Base-by-base conservation (phyloP, 179 eudicot genomes). In the Nepenthes alata region DNA sequence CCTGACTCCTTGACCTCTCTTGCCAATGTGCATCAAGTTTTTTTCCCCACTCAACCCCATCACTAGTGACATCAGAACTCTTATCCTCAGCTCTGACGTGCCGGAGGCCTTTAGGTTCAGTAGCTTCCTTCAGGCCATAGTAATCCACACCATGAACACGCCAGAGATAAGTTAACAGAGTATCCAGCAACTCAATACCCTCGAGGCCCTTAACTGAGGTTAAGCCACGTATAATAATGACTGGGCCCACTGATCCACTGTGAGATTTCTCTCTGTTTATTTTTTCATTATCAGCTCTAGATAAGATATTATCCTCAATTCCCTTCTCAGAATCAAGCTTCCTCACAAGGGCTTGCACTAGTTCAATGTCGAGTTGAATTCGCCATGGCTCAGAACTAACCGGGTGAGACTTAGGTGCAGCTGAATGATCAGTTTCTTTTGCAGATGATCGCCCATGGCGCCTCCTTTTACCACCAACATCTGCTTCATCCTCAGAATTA, bases 61-160 rank as follows among this genome's bases (percentile, higher is more conserved):
- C 74, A 69, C 37, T 70, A 25, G 74, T 37, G 53, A 60, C 72
- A 67, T 82, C 88, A 55, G 78, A 73, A 73, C 64, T 74, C 76
- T 87, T 91, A n/a, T 83, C 82, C 66, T 90, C 99, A 12, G 71
- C 70, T 70, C 97, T 90, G 58, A 94, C 84, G 78, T 91, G 97
- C 45, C 99, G 81, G 11, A 85, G 79, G 55, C 96, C 96, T 77
- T 85, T 94, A 44, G 96, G 85, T 67, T 94, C 99, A 58, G 75
- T 74, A 47, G 76, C 77, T 72, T 94, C 99, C 56, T 68, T 65
- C 81, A 87, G 60, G 15, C 97, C 99, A 75, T 94, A 94, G 71
- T 90, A 94, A 83, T 94, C 97, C 35, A 85, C 76, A 56, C 96
- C 96, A 74, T 94, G 99, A 69, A 94, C 85, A 66, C 97, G 95